Base-by-base conservation (phyloP, 1,284 basidiomycete species). In the Papiliotrema nemorosa region DNA sequence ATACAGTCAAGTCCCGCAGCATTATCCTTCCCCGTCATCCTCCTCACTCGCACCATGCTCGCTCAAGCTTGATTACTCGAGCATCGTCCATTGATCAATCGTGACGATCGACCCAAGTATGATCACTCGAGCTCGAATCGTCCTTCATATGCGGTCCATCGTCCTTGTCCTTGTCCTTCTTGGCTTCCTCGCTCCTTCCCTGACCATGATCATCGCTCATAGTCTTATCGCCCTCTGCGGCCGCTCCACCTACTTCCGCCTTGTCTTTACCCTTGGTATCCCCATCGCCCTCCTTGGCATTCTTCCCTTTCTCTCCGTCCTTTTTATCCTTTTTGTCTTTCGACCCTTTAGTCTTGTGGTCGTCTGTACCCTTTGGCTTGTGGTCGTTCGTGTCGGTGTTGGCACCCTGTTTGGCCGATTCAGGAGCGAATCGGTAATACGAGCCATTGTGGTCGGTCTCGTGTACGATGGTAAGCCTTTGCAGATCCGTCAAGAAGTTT, bases 391-490 rank as follows among this genome's bases (percentile, higher is more conserved):
- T 20, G 12, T 27, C 33, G n/a, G n/a, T n/a, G n/a, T n/a, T n/a
- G n/a, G n/a, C n/a, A n/a, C n/a, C n/a, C n/a, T n/a, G n/a, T n/a
- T n/a, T n/a, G n/a, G n/a, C n/a, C 13, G 18, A 12, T 18, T 51
- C 54, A 21, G 39, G 44, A 7, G 59, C 50, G 50, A 66, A 60
- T n/a, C 64, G 52, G 51, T 54, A 65, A 51, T 62, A 59, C 3
- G 48, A 50, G 13, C 63, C 64, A n/a, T 37, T 51, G 34, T 60
- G 49, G 51, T 65, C 63, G 5, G 55, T 59, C 43, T 76, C 78
- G 64, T 80, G 79, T 16, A 80, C 76, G 40, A 80, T 73, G 36
- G 79, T 80, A 45, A 80, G 69, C 33, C 78, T 69, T 54, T 78
- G 75, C 35, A 80, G 60, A 53, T 79, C 77, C 38, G 72, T 73